Evolutionary conservation across 768 basidiomycete genomes (phyloP), one percentile per base, ranked within the genome.

Genomic region (Amanita exitialis): DNA sequence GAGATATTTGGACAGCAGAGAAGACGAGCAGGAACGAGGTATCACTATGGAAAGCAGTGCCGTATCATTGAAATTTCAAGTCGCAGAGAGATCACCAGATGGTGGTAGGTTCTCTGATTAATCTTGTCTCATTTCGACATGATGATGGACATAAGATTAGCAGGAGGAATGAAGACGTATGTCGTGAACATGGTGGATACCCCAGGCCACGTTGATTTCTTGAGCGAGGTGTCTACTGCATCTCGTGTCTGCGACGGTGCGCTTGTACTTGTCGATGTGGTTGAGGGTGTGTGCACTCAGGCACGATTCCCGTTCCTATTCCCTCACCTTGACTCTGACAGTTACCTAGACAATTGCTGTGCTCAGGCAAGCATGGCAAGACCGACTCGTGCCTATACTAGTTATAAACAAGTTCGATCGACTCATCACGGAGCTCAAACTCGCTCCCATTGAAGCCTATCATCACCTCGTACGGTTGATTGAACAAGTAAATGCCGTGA

Each of bases 1-100:
- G 66, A 76, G 96, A 49, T 99, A 95, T 64, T 72, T 98, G 48
- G 96, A 99, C 63, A 90, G 86, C 53, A 76, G 96, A 57, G 93
- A 97, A 63, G 96, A 98, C 59, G 96, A 99, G 61, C 94, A 97
- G 60, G 86, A 98, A 67, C 73, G 96, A 45, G 96, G 96, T 2
- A 99, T 99, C 54, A 98, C 96, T 0, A 98, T 99, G 96, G 94
- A 99, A 67, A 91, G 90, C 56, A 93, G 90, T 64, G 94, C 96
- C 0, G 86, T 98, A 5, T 92, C 89, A 3, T 70, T 97, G 49
- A 78, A 81, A 55, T 99, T 96, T 61, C 85, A 88, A 55, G 88
- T 90, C 51, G 75, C 81, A 68, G 82, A 82, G 34, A 72, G 70
- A 47, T 65, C 62, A 34, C 58, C 60, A 20, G 66, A 75, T 34